Evolutionary conservation across 2,329 filamentous ascomycete genomes (phyloP).

Genomic region (Pestalotiopsis sp.): DNA sequence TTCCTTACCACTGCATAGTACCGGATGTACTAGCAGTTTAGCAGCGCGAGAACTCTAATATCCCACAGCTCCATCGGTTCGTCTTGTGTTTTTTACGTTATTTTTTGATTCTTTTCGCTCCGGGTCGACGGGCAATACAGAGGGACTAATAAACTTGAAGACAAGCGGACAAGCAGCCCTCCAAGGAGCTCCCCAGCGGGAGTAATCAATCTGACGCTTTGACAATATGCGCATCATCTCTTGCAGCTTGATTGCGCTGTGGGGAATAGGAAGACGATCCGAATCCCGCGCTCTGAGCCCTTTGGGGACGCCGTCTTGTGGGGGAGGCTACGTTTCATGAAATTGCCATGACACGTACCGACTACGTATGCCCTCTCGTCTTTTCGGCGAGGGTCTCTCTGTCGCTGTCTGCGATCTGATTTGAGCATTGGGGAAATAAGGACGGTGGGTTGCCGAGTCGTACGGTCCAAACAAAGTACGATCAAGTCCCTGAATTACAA

Average conservation of each 20-base stretch:
- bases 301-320: neutral
- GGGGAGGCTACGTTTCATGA: slow-evolving; percentile 13
- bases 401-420: neutral
- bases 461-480: neutral
- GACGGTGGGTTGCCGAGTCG: neutral
- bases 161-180: neutral
- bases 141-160: neutral
- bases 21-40: neutral
- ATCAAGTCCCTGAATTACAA: neutral
- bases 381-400: neutral
- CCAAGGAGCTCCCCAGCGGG: neutral
- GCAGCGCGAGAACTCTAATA: neutral
- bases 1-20: neutral
- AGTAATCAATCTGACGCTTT: slow-evolving; percentile 14
- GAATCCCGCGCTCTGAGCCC: slow-evolving; percentile 12
- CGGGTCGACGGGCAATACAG: neutral
- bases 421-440: neutral
- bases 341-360: slow-evolving; percentile 9
- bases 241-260: slow-evolving; percentile 11
- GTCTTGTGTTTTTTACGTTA: neutral
- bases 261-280: slow-evolving; percentile 15
- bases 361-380: slow-evolving; percentile 7
- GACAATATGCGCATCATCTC: slow-evolving; percentile 17
- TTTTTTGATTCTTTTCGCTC: neutral
- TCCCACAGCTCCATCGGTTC: slow-evolving; percentile 4